A percentile compares a stretch with the other conserved stretches of the same genome.
Evolutionary conservation across 192 early-diverging fungal species (phyloP).

Genomic region (Gigaspora rosea): DNA sequence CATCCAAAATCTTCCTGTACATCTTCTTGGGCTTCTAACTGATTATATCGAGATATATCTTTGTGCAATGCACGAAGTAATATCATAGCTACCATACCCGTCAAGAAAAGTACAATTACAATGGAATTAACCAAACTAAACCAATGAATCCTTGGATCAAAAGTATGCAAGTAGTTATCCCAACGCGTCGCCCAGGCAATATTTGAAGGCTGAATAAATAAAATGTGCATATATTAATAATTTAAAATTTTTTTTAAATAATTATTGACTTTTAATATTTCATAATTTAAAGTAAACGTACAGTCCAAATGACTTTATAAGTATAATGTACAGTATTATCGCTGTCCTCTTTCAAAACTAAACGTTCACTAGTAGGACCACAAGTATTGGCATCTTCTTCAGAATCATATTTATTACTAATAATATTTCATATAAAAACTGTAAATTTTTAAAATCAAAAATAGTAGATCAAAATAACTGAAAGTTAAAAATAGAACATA

Average conservation of each 20-base stretch:
- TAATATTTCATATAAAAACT: background rate
- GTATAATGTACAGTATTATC: slow-evolving; percentile 60
- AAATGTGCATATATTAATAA: background rate
- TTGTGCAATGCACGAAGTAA: slow-evolving; percentile 85
- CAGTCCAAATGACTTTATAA: slow-evolving; percentile 64
- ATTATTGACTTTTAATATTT: no score
- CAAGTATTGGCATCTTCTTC: slow-evolving; percentile 7
- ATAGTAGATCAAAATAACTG: background rate
- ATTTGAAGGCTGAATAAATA: slow-evolving; percentile 47
- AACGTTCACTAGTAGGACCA: slow-evolving; percentile 8
- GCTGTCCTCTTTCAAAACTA: slow-evolving; percentile 50
- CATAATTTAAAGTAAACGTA: slow-evolving; percentile 33
- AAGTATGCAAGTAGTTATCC: slow-evolving; percentile 81
- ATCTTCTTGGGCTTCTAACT: slow-evolving; percentile 64
- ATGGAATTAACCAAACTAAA: slow-evolving; percentile 93
- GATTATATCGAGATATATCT: slow-evolving; percentile 93
- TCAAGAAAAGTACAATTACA: slow-evolving; percentile 90
- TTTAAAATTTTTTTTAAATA: no score
- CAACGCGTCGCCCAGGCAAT: slow-evolving; percentile 84
- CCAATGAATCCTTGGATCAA: slow-evolving; percentile 95
- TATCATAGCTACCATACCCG: slow-evolving; percentile 89
- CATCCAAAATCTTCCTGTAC: slow-evolving; percentile 95
- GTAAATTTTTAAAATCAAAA: background rate
- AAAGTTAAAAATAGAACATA: background rate
- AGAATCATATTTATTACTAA: background rate